Evolutionary conservation across 208 protist species (phyloP).

Genomic region (Porcisia hertigi): DNA sequence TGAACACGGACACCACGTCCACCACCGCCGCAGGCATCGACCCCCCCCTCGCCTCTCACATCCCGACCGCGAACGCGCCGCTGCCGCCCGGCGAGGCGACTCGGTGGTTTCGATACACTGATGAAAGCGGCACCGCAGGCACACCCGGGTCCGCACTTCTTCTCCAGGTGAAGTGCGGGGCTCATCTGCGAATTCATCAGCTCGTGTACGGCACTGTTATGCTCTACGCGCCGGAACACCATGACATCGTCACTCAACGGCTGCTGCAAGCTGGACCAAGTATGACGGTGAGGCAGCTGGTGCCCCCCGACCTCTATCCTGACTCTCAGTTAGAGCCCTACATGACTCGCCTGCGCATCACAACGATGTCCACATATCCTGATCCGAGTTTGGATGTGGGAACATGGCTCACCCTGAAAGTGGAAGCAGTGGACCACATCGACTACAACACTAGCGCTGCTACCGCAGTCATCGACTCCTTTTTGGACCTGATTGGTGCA

Average conservation of each 20-base stretch:
- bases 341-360: neutral
- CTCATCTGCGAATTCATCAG: conserved; percentile 29
- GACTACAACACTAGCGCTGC: conserved; percentile 31
- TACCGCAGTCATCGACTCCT: conserved; percentile 11
- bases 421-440: conserved; percentile 22
- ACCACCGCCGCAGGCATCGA: too few species aligned
- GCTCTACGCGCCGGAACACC: conserved; percentile 17
- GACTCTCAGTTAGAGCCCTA: neutral
- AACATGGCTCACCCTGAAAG: conserved; percentile 12
- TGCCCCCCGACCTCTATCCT: neutral
- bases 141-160: conserved; percentile 11
- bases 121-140: conserved; percentile 21
- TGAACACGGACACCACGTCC: neutral
- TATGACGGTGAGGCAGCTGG: conserved; percentile 1
- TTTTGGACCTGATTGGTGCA: conserved; percentile 11
- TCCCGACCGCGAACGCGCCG: neutral
- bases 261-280: conserved; percentile 7
- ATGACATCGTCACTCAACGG: conserved; percentile 7
- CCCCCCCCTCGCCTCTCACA: too few species aligned
- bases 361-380: neutral
- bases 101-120: conserved; percentile 10
- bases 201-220: conserved; percentile 30
- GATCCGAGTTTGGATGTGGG: conserved; percentile 7
- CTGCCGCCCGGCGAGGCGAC: neutral
- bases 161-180: conserved; percentile 22